These are phyloP conservation scores for Candida sanyaensis DNA, from an alignment of 1,139 yeast genomes.

Conservation along the genomic window DNA sequence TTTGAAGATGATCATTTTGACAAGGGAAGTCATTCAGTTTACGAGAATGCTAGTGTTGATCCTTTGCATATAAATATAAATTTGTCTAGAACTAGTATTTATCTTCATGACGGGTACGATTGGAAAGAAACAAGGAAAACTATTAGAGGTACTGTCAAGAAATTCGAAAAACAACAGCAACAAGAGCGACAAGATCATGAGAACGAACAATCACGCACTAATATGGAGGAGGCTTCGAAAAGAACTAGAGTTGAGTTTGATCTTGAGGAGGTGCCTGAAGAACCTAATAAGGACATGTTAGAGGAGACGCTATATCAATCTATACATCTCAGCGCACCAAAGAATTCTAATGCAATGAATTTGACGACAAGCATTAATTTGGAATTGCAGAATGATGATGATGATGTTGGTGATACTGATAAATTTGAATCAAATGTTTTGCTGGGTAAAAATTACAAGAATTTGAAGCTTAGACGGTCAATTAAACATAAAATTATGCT, in stretches of 20 bases:
- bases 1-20: conserved; percentile 16
- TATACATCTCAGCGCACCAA: conserved; percentile 65
- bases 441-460: conserved; percentile 32
- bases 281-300: conserved; percentile 30
- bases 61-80: conserved; percentile 36
- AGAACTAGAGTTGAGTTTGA: not conserved
- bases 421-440: conserved; percentile 21
- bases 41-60: conserved; percentile 15
- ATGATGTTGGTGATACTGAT: conserved; percentile 8
- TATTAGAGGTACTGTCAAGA: conserved; percentile 62
- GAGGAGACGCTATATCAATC: conserved; percentile 75
- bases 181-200: conserved; percentile 5
- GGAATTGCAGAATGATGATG: conserved; percentile 31
- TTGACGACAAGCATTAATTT: conserved; percentile 57
- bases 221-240: not conserved
- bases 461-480: conserved; percentile 66
- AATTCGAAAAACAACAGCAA: conserved; percentile 48
- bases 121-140: conserved; percentile 79
- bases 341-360: conserved; percentile 46
- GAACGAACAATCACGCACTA: not conserved
- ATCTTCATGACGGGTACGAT: conserved; percentile 87
- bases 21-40: conserved; percentile 4
- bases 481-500: conserved; percentile 59
- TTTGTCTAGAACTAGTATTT: conserved; percentile 46
- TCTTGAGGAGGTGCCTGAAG: conserved; percentile 17